Base-by-base conservation (phyloP, 73 alveolate species). In the Tetrahymena borealis region DNA sequence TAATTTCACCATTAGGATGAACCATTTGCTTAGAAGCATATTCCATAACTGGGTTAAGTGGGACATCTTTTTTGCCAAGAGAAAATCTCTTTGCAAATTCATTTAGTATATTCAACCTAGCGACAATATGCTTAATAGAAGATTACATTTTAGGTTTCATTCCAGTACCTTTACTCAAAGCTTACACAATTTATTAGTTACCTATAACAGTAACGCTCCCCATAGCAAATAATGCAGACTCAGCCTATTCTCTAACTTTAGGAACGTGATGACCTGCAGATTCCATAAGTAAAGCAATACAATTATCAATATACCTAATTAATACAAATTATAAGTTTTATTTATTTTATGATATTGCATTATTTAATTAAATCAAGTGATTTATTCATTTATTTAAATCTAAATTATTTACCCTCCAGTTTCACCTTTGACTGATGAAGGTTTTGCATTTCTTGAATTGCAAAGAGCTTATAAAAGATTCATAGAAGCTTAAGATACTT, bases 261-360 rank as follows among this genome's bases (percentile, higher is more conserved):
- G 96, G 95, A 92, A 96, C 98, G 85, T 97, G 96, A 91, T 98
- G 99, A 38, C 99, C 99, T 42, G 97, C 91, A 92, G 96, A 96
- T 90, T 98, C 98, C 96, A 97, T 93, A 8, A 98, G 91, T 92
- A 96, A 90, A 39, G 94, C 94, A 11, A 96, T 92, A 15, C 98
- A 96, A 38, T 91, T 96, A 91, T 98, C 98, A 0, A 96, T 93
- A 93, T 97, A 92, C 60, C 90, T 91, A 78, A 79, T 78, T 39
- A 92, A 92, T 60, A 37, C 92, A 11, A 42, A 40, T 41, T 33
- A 78, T 78, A 38, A 78, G 79, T 91, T 91, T 4, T 78, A 38
- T 36, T 91, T 78, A 16, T 78, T 15, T 36, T 35, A 78, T 18
- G 92, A 38, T 11, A 79, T n/a, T n/a, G n/a, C n/a, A n/a, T n/a